Evolutionary conservation across 2,329 filamentous ascomycete genomes (phyloP), one percentile per base, ranked within the genome.

Genomic region (Sarocladium kiliense): DNA sequence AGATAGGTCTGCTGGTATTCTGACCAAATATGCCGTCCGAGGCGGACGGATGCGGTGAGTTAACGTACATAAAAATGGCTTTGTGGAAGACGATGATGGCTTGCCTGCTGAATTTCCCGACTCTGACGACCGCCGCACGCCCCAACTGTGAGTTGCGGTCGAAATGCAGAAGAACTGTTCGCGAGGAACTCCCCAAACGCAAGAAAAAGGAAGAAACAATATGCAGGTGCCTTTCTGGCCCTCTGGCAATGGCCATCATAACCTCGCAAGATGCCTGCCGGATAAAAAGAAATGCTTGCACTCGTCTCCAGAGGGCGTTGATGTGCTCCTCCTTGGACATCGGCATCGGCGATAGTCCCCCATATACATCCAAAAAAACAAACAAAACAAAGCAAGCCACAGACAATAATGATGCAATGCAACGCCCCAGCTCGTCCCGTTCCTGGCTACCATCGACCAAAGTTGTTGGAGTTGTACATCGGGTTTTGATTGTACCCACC

Each of bases 401-500:
- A 62, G 59, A 54, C 53, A 54, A 57, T 62, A 62, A 65, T 59
- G 55, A 58, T 36, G 55, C 57, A 58, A 61, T 51, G 47, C 47
- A 60, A 56, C 54, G 44, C 54, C 57, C 50, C 11, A 45, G 27
- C 47, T 51, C 26, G 44, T 23, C 30, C 47, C 47, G 47, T 36
- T 36, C 27, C 30, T 51, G 65, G 60, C 66, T 71, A 90, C 87
- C 87, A 91, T 69, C 87, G 79, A 67, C 79, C 77, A 34, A 53
- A 53, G 50, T 41, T 53, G 50, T 41, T 53, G 70, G 82, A 78
- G 73, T 80, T 81, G 71, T 96, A 96, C 82, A 96, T 89, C 84
- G 90, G 88, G 74, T 79, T 85, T 66, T 85, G 82, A 71, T 88
- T 91, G 84, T 95, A 96, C 88, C 90, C 91, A 94, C 91, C 91